These are phyloP conservation scores for Rauvolfia tetraphylla DNA, from an alignment of 257 asterid genomes.

Conservation along the genomic window DNA sequence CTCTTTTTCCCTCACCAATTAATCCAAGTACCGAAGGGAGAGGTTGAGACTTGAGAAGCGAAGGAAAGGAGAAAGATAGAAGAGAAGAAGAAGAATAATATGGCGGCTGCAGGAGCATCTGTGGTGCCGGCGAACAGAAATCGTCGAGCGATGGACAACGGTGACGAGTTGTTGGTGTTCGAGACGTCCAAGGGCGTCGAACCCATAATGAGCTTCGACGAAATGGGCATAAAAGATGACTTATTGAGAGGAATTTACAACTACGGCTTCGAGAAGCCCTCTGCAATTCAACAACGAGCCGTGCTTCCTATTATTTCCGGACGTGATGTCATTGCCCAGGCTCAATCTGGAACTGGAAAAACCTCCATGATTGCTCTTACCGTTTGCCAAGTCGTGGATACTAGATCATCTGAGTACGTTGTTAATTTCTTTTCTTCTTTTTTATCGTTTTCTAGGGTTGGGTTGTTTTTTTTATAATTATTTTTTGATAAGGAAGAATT, in stretches of 20 bases:
- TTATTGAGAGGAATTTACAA: constrained; percentile 74
- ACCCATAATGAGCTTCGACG: constrained; percentile 75
- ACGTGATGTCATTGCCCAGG: constrained; percentile 92
- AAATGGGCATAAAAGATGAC: constrained; percentile 83
- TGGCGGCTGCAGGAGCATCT: constrained; percentile 45
- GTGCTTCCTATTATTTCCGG: constrained; percentile 74
- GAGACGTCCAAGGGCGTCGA: constrained; percentile 88
- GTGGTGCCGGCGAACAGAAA: constrained; percentile 35
- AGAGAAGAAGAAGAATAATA: neutral
- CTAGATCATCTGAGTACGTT: constrained; percentile 83
- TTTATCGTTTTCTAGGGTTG: neutral
- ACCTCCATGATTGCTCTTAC: constrained; percentile 95
- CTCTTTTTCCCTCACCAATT: too few species aligned
- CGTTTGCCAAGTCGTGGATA: constrained; percentile 79
- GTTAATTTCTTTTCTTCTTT: neutral
- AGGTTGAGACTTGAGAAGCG: too few species aligned
- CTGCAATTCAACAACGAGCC: constrained; percentile 89
- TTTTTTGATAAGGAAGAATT: too few species aligned
- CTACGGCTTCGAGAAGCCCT: constrained; percentile 91
- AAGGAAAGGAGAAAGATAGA: neutral
- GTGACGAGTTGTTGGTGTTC: constrained; percentile 64
- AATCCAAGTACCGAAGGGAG: too few species aligned
- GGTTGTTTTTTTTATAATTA: too few species aligned
- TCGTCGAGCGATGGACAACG: constrained; percentile 37
- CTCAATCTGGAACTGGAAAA: constrained; percentile 91